Percentiles rank a stretch among this genome's conserved stretches.
Evolutionary conservation across 164 flowering plant genomes (phyloP).

Genomic region (Piper betle): DNA sequence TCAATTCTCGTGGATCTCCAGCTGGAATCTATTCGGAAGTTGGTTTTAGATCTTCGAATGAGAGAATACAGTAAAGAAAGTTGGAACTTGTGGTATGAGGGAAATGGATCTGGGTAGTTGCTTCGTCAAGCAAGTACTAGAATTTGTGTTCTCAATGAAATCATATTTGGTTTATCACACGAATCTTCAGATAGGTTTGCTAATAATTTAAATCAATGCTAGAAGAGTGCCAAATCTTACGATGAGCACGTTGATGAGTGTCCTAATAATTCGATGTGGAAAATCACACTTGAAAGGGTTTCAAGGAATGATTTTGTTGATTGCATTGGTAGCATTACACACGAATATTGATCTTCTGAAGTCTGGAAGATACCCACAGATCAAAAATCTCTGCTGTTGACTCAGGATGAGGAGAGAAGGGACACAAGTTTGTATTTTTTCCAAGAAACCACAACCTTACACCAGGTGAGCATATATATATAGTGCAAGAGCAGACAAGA

Average conservation of each 20-base stretch:
- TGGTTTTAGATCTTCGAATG: slow-evolving; percentile 56
- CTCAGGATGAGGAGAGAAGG: slow-evolving; percentile 29
- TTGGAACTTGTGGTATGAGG: slow-evolving; percentile 76
- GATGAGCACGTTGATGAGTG: slow-evolving; percentile 3
- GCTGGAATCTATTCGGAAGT: too few relatives aligned
- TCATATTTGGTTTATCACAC: slow-evolving; percentile 79
- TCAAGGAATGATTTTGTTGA: slow-evolving; percentile 41
- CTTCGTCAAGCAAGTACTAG: slow-evolving; percentile 84
- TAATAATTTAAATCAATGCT: slow-evolving; percentile 33
- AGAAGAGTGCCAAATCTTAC: slow-evolving; percentile 12
- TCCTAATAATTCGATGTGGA: slow-evolving; percentile 29
- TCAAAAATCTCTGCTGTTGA: slow-evolving; percentile 18
- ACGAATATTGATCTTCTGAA: slow-evolving; percentile 80
- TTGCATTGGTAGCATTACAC: slow-evolving; percentile 67
- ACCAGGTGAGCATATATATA: slow-evolving; percentile 34
- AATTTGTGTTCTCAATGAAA: slow-evolving; percentile 71
- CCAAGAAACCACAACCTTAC: slow-evolving; percentile 56
- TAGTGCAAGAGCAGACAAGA: not conserved
- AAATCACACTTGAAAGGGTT: slow-evolving; percentile 13
- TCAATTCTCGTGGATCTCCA: slow-evolving; percentile 54
- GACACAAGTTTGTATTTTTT: slow-evolving; percentile 40
- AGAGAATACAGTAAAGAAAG: slow-evolving; percentile 49
- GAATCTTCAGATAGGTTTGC: slow-evolving; percentile 27
- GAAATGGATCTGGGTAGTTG: slow-evolving; percentile 65
- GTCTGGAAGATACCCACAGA: slow-evolving; percentile 76